A percentile compares a stretch with the other conserved stretches of the same genome.
Evolutionary conservation across 306 rosid species (phyloP).

Genomic region (Prunus mume): DNA sequence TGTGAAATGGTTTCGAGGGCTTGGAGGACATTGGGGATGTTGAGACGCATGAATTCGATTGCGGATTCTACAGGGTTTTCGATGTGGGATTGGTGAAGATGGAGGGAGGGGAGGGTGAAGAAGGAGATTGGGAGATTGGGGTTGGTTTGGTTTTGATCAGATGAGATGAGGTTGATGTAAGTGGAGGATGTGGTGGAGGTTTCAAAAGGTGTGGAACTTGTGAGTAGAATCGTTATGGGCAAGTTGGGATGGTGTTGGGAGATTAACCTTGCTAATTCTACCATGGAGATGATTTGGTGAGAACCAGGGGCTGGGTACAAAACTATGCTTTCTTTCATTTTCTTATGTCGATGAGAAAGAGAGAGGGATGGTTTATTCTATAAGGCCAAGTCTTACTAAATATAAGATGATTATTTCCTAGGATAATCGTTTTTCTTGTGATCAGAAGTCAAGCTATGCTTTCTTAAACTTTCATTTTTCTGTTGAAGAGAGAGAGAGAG

Average conservation of each 20-base stretch:
- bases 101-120: constrained; percentile 15
- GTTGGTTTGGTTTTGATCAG: neutral
- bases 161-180: neutral
- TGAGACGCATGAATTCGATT: neutral
- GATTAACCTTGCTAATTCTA: constrained; percentile 27
- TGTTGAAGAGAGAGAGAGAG: too few relatives aligned
- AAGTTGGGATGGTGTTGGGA: constrained; percentile 18
- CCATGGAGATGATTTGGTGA: constrained; percentile 23
- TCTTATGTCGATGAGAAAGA: neutral
- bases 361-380: neutral
- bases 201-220: neutral
- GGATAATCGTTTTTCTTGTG: too few relatives aligned
- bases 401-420: too few relatives aligned
- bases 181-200: neutral
- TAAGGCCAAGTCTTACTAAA: too few relatives aligned
- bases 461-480: too few relatives aligned
- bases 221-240: constrained; percentile 11
- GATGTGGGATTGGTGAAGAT: neutral
- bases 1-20: constrained; percentile 14
- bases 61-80: neutral
- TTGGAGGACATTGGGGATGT: neutral
- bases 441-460: too few relatives aligned
- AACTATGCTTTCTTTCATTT: constrained; percentile 16
- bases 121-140: constrained; percentile 1
- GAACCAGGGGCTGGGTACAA: constrained; percentile 12